Evolutionary conservation across 2,329 filamentous ascomycete genomes (phyloP).

Genomic region (Fusarium nelsonii): DNA sequence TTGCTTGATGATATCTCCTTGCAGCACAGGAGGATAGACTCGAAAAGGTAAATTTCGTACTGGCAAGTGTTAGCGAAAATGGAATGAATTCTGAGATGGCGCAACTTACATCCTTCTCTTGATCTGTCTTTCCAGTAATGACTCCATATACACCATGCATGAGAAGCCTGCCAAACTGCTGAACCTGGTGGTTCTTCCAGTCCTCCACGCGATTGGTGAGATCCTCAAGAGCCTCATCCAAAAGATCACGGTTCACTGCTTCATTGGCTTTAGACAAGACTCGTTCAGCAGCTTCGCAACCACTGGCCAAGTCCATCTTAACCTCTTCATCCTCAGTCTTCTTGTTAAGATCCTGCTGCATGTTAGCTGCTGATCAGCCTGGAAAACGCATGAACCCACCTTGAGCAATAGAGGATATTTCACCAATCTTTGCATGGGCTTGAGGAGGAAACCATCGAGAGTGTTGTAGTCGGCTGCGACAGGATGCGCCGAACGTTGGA

Average conservation of each 20-base stretch:
- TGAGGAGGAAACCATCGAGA: slow-evolving; percentile 90
- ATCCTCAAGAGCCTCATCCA: slow-evolving; percentile 86
- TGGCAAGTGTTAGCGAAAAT: slow-evolving; percentile 54
- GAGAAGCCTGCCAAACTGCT: slow-evolving; percentile 90
- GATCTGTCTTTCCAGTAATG: slow-evolving; percentile 87
- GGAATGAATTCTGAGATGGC: slow-evolving; percentile 45
- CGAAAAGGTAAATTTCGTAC: slow-evolving; percentile 98
- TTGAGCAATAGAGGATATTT: slow-evolving; percentile 94
- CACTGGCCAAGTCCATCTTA: slow-evolving; percentile 78
- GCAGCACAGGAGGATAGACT: slow-evolving; percentile 94
- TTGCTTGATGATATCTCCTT: slow-evolving; percentile 93
- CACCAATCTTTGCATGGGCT: slow-evolving; percentile 94
- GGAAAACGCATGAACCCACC: slow-evolving; percentile 60
- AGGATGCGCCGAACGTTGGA: slow-evolving; percentile 77
- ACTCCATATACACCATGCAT: slow-evolving; percentile 93
- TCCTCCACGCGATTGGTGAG: slow-evolving; percentile 88
- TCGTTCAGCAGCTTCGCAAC: slow-evolving; percentile 84
- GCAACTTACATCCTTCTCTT: slow-evolving; percentile 84
- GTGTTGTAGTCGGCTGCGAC: slow-evolving; percentile 91
- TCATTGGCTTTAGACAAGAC: slow-evolving; percentile 89
- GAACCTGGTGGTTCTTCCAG: slow-evolving; percentile 93
- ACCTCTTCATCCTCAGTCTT: slow-evolving; percentile 81
- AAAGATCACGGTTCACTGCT: slow-evolving; percentile 87
- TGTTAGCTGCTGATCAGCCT: slow-evolving; percentile 44
- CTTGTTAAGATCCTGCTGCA: slow-evolving; percentile 81